Conservation (phyloP, 2,329 filamentous ascomycete species). For the Penicillium sp. region DNA sequence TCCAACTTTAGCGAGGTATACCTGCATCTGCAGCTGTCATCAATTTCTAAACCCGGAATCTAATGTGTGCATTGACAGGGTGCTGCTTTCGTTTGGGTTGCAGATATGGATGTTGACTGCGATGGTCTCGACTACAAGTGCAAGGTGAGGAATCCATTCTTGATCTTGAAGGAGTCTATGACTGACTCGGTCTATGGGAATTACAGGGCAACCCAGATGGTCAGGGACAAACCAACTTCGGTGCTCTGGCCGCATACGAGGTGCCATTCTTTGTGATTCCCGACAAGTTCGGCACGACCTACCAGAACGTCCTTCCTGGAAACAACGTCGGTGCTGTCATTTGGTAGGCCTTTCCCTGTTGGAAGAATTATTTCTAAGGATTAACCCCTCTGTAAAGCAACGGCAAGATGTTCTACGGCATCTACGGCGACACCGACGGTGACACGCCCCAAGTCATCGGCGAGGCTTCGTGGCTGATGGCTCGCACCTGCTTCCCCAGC, state of each 20-base stretch:
- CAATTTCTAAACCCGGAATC: neutral
- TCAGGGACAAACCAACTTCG: constrained; percentile 30
- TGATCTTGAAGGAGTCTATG: too few species aligned
- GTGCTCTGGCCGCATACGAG: constrained; percentile 34
- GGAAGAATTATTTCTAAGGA: neutral
- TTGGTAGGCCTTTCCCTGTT: constrained; percentile 22
- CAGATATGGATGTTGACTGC: constrained; percentile 40
- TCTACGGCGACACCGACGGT: constrained; percentile 35
- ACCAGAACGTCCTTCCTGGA: constrained; percentile 23
- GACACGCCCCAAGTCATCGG: constrained; percentile 34
- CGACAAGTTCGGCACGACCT: constrained; percentile 27
- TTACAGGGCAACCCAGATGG: constrained; percentile 33
- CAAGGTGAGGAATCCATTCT: constrained; percentile 15
- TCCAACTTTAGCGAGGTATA: constrained; percentile 25
- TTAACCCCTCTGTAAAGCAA: constrained; percentile 17
- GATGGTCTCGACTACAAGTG: constrained; percentile 34
- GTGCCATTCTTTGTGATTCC: constrained; percentile 37
- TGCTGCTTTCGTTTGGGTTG: constrained; percentile 31
- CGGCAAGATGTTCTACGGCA: constrained; percentile 38
- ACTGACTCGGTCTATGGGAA: neutral
- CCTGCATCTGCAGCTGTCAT: neutral
- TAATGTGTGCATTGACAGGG: constrained; percentile 19
- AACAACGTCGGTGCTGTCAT: constrained; percentile 36
- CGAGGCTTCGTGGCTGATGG: constrained; percentile 40
- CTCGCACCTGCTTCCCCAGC: constrained; percentile 35